Evolutionary conservation across 169 alveolate genomes (phyloP).

Genomic region (Babesia sp.): DNA sequence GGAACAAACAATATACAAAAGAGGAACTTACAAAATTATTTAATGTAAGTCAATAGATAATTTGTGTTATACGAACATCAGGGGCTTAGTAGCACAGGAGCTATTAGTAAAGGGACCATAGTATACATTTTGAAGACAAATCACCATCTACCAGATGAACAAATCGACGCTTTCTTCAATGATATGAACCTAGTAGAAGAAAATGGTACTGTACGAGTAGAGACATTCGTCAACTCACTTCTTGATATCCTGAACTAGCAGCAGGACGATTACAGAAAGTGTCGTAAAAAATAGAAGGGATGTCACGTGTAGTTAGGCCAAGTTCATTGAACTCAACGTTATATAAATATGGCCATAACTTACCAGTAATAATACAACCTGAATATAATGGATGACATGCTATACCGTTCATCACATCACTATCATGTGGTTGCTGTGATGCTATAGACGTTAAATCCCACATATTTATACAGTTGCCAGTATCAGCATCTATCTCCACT

Average conservation of each 20-base stretch:
- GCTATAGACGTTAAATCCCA: constrained; percentile 30
- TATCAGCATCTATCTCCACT: constrained; percentile 45
- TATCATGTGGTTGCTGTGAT: neutral
- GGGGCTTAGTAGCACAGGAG: constrained; percentile 9
- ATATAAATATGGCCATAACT: constrained; percentile 22
- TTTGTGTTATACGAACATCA: too few relatives aligned
- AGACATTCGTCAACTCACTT: constrained; percentile 9
- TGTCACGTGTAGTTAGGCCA: neutral
- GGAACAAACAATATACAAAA: neutral
- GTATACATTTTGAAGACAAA: constrained; percentile 26
- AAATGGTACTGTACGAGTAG: constrained; percentile 8
- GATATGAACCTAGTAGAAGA: constrained; percentile 9
- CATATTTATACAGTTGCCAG: constrained; percentile 47
- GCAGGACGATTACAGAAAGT: neutral
- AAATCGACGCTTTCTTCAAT: constrained; percentile 7
- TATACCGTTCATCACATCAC: constrained; percentile 36
- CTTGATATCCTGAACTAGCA: neutral
- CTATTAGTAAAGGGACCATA: constrained; percentile 19
- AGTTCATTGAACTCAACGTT: neutral
- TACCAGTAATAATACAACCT: constrained; percentile 15
- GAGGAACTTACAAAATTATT: constrained; percentile 15
- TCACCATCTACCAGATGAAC: constrained; percentile 20
- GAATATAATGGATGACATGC: constrained; percentile 10
- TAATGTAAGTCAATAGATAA: constrained; percentile 13
- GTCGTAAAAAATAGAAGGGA: neutral